A percentile compares a stretch with the other conserved stretches of the same genome.
phyloP scores from a whole-genome alignment of 768 basidiomycete species.

The Lenzites betulinus region DNA sequence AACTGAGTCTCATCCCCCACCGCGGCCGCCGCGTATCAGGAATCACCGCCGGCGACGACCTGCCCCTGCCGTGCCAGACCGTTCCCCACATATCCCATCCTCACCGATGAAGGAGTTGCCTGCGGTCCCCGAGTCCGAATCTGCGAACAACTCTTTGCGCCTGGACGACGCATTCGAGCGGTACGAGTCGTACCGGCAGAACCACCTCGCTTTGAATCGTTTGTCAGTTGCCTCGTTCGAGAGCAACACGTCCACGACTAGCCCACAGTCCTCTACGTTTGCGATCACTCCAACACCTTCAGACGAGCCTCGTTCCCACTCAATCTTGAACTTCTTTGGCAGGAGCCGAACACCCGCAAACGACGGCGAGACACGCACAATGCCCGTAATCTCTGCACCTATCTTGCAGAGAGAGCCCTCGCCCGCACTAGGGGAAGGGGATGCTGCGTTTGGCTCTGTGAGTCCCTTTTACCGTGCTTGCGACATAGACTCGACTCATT shows the following conservation, averaged over 20 bases:
- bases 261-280: constrained; percentile 19
- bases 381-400: constrained; percentile 69
- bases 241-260: constrained; percentile 32
- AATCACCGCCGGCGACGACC: constrained; percentile 44
- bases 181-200: constrained; percentile 80
- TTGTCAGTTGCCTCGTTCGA: constrained; percentile 68
- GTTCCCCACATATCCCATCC: constrained; percentile 30
- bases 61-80: constrained; percentile 52
- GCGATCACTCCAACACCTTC: constrained; percentile 30
- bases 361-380: constrained; percentile 45
- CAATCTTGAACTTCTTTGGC: constrained; percentile 65
- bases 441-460: constrained; percentile 72
- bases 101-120: constrained; percentile 54
- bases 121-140: constrained; percentile 41
- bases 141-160: constrained; percentile 24
- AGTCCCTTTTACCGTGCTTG: constrained; percentile 23
- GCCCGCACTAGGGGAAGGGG: constrained; percentile 45
- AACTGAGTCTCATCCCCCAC: constrained; percentile 54
- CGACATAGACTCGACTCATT: not conserved
- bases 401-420: constrained; percentile 44
- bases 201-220: constrained; percentile 48
- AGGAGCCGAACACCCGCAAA: constrained; percentile 53
- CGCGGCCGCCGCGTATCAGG: constrained; percentile 38
- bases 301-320: constrained; percentile 42
- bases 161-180: constrained; percentile 88